Percentiles rank a stretch among this genome's conserved stretches.
These are phyloP conservation scores for Verticillium nubilum DNA, from an alignment of 2,329 filamentous ascomycete species.

Conservation along the genomic window DNA sequence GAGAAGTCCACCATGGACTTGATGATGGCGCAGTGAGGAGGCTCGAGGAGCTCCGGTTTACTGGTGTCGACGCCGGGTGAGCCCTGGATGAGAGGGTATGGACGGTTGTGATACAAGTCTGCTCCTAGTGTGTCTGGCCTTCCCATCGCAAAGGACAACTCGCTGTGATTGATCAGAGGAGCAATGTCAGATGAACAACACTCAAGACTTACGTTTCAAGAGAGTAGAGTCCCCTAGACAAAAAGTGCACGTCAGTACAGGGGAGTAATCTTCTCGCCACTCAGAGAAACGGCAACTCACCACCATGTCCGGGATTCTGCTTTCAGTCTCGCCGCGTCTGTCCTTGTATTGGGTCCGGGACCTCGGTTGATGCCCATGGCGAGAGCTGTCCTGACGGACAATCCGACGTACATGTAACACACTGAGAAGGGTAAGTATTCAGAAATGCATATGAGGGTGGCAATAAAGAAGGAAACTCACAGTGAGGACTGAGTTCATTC, in stretches of 20 bases:
- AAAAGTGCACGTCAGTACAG: rapidly evolving
- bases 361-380: conserved; percentile 42
- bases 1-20: conserved; percentile 21
- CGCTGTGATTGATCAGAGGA: conserved; percentile 19
- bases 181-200: not conserved
- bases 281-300: no score
- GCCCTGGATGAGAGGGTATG: conserved; percentile 17
- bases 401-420: conserved; percentile 42
- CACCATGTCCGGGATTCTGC: conserved; percentile 40
- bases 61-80: conserved; percentile 2
- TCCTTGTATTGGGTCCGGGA: conserved; percentile 21
- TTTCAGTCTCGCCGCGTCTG: conserved; percentile 22
- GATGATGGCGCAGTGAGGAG: conserved; percentile 20
- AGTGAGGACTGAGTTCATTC: conserved; percentile 41
- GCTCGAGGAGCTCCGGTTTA: conserved; percentile 13
- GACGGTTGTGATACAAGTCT: conserved; percentile 41
- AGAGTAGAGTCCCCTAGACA: conserved; percentile 33
- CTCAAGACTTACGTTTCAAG: conserved; percentile 31
- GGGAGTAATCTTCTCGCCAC: no score
- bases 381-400: conserved; percentile 39
- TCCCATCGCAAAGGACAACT: conserved; percentile 42
- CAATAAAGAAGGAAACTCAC: conserved; percentile 19
- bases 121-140: conserved; percentile 41
- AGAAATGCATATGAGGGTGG: no score
- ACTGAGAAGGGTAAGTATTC: conserved; percentile 11